Base-by-base conservation (phyloP, 2,329 filamentous ascomycete genomes). In the Colletotrichum brevisporum region DNA sequence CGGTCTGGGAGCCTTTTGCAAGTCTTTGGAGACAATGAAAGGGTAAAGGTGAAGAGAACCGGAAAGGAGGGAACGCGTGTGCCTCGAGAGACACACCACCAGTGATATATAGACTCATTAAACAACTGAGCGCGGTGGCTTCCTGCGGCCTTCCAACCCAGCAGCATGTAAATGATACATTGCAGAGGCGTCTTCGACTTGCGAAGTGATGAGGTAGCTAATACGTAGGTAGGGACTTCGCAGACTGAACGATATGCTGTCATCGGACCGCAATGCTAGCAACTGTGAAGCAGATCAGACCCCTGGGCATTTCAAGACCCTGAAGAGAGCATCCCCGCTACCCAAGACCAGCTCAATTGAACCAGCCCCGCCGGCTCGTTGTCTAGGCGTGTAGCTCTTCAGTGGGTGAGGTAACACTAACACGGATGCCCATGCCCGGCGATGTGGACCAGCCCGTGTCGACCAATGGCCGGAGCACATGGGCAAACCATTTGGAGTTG, bases 401-500 rank as follows among this genome's bases (percentile, higher is more conserved):
- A 26, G 63, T 63, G 63, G 43, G 52, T 67, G 57, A 61, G 51
- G 52, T 58, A 21, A 63, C 31, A 36, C 31, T 36, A 36, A 68
- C n/a, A 62, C 52, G 56, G 47, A 21, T 62, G 63, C 52, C 63
- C 57, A 63, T 68, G 55, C 64, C 36, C 56, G 36, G 18, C 58
- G 45, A 47, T 41, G 67, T 70, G 72, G 68, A 45, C 43, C 61
- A 61, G 43, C 31, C 50, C 64, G 74, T 73, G 75, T 77, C 75
- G 78, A 71, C 82, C 82, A 83, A 83, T 83, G 75, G 74, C 78
- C 82, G 76, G 75, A 75, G 77, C 82, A 83, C 82, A 83, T 83
- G 81, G 71, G 59, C 60, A 71, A 73, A 53, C 50, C 69, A 70
- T 70, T 47, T 70, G 65, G 71, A 56, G 67, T 54, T 26, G 50